Base-by-base conservation (phyloP, 2,329 filamentous ascomycete genomes). In the Fusarium sambucinum region DNA sequence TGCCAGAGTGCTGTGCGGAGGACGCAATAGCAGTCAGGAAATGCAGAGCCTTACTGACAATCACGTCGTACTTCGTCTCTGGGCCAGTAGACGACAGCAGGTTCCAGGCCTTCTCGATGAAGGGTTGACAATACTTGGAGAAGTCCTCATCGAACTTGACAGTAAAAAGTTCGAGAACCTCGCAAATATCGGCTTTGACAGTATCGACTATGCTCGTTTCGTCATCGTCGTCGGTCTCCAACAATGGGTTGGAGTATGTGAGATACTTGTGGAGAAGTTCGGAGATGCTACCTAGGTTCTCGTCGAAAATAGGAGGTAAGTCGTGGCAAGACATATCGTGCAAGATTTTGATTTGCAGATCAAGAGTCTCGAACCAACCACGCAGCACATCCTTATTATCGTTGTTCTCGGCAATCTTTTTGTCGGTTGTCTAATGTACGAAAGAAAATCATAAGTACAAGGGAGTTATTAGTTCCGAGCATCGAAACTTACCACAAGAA, bases 301-400 rank as follows among this genome's bases (percentile, higher is more conserved):
- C 91, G 83, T 99, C 96, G 78, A 99, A 97, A 72, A 96, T 90
- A 3, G 95, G 94, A 17, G 96, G 94, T 73, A 99, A 86, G 78
- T 99, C 96, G 78, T 99, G 96, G 77, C 91, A 97, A n/a, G 94
- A 97, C 53, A 99, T 89, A 79, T 99, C 96, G 81, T 96, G 96
- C 77, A 98, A 89, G 48, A 99, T 89, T 83, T 97, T 97, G 72
- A 97, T 85, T 72, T 97, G 88, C 53, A 98, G 85, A 77, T 95
- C 94, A 67, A 99, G 85, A 5, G 94, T 93, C 68, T 92, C 89
- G 73, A 97, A 94, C 77, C 93, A 92, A 71, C 89, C 88, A 75
- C 90, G 89, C 44, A 99, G 85, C 17, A 85, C 87, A 7, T 86
- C 87, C 74, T 92, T 92, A 78, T 97, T 91, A 78, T 87, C 84